phyloP scores from a whole-genome alignment of 2,329 filamentous ascomycete species.

The Fonsecaea nubica region DNA sequence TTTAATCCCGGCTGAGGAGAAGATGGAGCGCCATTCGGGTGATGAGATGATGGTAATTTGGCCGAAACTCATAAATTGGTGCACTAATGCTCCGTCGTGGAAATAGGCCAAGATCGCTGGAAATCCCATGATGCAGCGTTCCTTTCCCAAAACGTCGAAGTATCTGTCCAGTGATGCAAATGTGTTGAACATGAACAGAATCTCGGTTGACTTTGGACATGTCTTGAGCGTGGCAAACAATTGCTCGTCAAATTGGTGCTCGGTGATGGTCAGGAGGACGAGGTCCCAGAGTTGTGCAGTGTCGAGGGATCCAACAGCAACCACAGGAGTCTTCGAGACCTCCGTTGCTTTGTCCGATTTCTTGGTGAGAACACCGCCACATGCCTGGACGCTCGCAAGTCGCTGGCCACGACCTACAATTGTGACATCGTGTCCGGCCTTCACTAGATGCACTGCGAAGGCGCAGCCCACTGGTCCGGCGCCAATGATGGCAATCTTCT shows the following conservation, averaged over 20 bases:
- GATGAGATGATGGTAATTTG: slow-evolving; percentile 26
- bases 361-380: slow-evolving; percentile 19
- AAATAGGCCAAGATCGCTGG: slow-evolving; percentile 21
- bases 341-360: slow-evolving; percentile 22
- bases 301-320: slow-evolving; percentile 19
- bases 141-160: slow-evolving; percentile 22
- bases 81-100: slow-evolving; percentile 19
- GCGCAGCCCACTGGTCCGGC: slow-evolving; percentile 23
- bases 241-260: slow-evolving; percentile 24
- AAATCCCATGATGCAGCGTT: slow-evolving; percentile 27
- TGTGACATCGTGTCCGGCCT: slow-evolving; percentile 26
- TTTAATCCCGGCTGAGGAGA: slow-evolving; percentile 22
- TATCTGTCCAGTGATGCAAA: slow-evolving; percentile 21
- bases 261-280: slow-evolving; percentile 20
- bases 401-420: slow-evolving; percentile 23
- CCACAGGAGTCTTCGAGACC: slow-evolving; percentile 23
- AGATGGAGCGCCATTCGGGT: slow-evolving; percentile 25
- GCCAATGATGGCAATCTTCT: slow-evolving; percentile 26
- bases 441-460: slow-evolving; percentile 23
- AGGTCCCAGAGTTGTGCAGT: slow-evolving; percentile 24
- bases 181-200: slow-evolving; percentile 27
- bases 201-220: slow-evolving; percentile 21
- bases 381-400: slow-evolving; percentile 19
- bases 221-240: slow-evolving; percentile 22
- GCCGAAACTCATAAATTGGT: slow-evolving; percentile 16